Evolutionary conservation across 2,329 filamentous ascomycete genomes (phyloP).

Genomic region (Paecilomyces variotii): DNA sequence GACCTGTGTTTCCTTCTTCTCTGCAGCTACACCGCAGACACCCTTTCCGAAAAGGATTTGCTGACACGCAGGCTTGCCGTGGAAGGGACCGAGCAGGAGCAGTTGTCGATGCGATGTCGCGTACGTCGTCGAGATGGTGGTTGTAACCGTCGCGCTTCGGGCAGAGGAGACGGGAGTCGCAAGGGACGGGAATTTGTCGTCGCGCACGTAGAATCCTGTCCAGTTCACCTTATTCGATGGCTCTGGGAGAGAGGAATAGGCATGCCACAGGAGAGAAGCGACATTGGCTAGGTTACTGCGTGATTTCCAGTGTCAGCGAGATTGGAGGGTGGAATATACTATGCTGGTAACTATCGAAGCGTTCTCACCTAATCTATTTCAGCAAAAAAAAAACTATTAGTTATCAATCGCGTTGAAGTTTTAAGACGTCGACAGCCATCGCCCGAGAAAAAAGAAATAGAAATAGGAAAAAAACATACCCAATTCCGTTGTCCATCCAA

Average conservation of each 20-base stretch:
- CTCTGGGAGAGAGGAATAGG: slow-evolving; percentile 35
- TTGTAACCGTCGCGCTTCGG: slow-evolving; percentile 10
- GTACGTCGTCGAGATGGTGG: slow-evolving; percentile 15
- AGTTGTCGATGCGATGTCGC: slow-evolving; percentile 14
- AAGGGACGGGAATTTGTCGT: slow-evolving; percentile 32
- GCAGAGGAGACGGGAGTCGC: slow-evolving; percentile 14
- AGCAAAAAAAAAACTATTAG: slow-evolving; percentile 1
- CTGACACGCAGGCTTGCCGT: slow-evolving; percentile 43
- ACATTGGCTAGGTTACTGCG: slow-evolving; percentile 39
- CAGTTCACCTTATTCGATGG: slow-evolving; percentile 41
- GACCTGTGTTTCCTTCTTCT: slow-evolving; percentile 29
- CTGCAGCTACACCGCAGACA: slow-evolving; percentile 40
- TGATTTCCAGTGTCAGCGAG: neutral
- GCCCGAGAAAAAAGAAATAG: neutral
- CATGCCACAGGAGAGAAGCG: slow-evolving; percentile 43
- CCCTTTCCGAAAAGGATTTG: slow-evolving; percentile 38
- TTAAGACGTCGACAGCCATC: neutral
- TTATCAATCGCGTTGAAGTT: neutral
- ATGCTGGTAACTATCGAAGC: neutral
- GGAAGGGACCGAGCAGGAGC: slow-evolving; percentile 41
- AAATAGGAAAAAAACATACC: slow-evolving; percentile 20
- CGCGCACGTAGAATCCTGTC: slow-evolving; percentile 41
- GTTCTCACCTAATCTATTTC: slow-evolving; percentile 23
- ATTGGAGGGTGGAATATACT: neutral
- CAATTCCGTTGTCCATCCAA: slow-evolving; percentile 39